Evolutionary conservation across 2,329 filamentous ascomycete species (phyloP).

Genomic region (Pseudomassariella vexata): DNA sequence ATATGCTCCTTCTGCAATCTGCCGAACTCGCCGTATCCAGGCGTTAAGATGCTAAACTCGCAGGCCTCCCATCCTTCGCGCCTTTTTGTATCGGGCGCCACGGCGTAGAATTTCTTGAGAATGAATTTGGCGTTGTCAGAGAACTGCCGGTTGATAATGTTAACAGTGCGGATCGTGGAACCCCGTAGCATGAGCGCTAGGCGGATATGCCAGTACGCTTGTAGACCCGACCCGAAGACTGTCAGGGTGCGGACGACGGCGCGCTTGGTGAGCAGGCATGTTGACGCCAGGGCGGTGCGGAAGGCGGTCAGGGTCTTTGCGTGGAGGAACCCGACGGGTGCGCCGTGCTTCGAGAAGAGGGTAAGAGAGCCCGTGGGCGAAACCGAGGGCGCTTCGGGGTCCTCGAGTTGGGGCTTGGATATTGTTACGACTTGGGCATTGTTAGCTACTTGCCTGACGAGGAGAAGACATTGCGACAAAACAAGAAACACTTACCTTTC

Average conservation of each 20-base stretch:
- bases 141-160: conserved; percentile 76
- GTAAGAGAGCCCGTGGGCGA: conserved; percentile 62
- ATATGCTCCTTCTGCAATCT: conserved; percentile 67
- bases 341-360: conserved; percentile 58
- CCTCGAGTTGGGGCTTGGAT: conserved; percentile 38
- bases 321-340: conserved; percentile 62
- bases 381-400: too few relatives aligned
- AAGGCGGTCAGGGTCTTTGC: conserved; percentile 74
- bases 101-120: conserved; percentile 40
- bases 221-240: conserved; percentile 82
- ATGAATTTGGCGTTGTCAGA: conserved; percentile 48
- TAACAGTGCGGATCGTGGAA: conserved; percentile 67
- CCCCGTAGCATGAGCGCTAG: conserved; percentile 71
- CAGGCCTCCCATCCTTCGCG: conserved; percentile 58
- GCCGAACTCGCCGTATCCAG: conserved; percentile 61
- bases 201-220: conserved; percentile 92
- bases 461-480: not conserved
- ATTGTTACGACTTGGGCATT: conserved; percentile 54
- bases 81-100: conserved; percentile 37
- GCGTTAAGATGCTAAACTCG: conserved; percentile 65
- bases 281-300: conserved; percentile 68
- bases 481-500: conserved; percentile 45
- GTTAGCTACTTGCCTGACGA: too few relatives aligned
- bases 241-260: conserved; percentile 67
- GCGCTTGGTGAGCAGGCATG: conserved; percentile 60